Evolutionary conservation across 2,329 filamentous ascomycete species (phyloP).

Genomic region (Pseudopithomyces maydicus): DNA sequence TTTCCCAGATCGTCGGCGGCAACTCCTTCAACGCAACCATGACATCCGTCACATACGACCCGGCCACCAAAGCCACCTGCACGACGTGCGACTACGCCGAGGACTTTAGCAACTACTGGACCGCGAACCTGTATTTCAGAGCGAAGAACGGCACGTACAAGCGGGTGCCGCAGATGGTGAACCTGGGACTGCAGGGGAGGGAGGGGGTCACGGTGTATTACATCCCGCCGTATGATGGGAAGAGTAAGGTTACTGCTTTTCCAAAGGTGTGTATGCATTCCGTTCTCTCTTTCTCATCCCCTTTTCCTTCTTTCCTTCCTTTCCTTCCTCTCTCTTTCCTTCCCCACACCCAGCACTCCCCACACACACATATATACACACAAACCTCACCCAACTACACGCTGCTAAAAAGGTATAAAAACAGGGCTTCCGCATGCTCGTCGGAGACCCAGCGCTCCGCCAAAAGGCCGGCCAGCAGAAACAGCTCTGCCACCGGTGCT

Average conservation of each 20-base stretch:
- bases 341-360: no score
- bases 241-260: constrained; percentile 43
- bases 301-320: no score
- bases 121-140: constrained; percentile 51
- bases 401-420: background rate
- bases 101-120: constrained; percentile 41
- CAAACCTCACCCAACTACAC: no score
- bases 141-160: constrained; percentile 50
- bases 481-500: constrained; percentile 53
- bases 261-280: constrained; percentile 16
- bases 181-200: constrained; percentile 26
- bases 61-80: constrained; percentile 29
- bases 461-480: constrained; percentile 25
- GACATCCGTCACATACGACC: constrained; percentile 32
- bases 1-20: constrained; percentile 31
- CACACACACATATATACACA: no score
- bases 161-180: constrained; percentile 36
- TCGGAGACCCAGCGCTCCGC: constrained; percentile 27
- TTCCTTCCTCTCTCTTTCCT: background rate
- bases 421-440: constrained; percentile 34
- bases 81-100: constrained; percentile 37
- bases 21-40: constrained; percentile 38
- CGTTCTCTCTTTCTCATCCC: no score
- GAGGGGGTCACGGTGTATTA: constrained; percentile 38
- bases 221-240: constrained; percentile 37